Percentiles rank a stretch among this genome's conserved stretches.
Evolutionary conservation across 257 asterid genomes (phyloP).

Genomic region (Coffea eugenioides): DNA sequence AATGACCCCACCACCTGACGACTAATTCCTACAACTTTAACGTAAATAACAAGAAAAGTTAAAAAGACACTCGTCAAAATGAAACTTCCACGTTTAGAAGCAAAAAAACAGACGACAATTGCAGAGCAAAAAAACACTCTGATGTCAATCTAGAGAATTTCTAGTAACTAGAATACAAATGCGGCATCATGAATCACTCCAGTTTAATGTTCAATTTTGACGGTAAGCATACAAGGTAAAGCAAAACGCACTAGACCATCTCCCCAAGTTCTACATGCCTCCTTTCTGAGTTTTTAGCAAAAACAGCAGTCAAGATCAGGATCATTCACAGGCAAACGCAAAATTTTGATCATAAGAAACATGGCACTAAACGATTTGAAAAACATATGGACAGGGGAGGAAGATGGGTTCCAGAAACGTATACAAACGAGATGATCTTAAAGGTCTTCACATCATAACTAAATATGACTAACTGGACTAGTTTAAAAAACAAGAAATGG

Average conservation of each 20-base stretch:
- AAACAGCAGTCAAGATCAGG: background rate
- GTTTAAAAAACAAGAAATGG: background rate
- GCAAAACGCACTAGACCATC: background rate
- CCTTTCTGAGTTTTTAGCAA: background rate
- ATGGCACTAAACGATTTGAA: background rate
- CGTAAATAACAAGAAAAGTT: background rate
- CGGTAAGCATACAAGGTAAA: background rate
- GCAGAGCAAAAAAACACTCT: background rate
- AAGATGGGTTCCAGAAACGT: background rate
- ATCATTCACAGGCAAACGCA: background rate
- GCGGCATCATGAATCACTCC: background rate
- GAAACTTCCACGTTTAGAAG: background rate
- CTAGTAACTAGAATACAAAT: background rate
- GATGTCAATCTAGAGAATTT: background rate
- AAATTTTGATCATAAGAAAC: background rate
- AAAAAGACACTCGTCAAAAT: background rate
- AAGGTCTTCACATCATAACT: background rate
- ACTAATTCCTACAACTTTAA: background rate
- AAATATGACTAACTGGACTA: background rate
- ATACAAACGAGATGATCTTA: background rate
- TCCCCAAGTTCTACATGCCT: background rate
- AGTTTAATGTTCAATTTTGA: background rate
- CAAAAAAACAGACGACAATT: background rate
- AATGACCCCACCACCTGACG: background rate
- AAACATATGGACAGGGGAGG: background rate